Conservation (phyloP, 495 filamentous ascomycete genomes). For the Friedmanniomyces simplex region DNA sequence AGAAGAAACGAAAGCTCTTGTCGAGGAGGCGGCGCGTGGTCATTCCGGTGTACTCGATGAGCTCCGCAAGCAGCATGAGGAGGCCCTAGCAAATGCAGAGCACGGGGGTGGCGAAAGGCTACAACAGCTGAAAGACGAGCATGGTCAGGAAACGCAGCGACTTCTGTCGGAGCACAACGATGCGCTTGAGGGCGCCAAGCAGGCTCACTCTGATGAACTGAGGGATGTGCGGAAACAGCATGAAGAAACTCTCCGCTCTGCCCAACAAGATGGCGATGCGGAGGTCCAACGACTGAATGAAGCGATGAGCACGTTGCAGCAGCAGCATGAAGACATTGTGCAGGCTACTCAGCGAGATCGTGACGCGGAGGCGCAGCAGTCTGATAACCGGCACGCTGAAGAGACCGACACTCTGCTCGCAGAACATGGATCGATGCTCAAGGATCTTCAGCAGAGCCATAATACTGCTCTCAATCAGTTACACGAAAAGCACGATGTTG, state of each 20-base stretch:
- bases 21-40: not conserved
- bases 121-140: not conserved
- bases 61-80: not conserved
- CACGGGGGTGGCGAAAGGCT: not conserved
- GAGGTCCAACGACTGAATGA: not conserved
- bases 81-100: not conserved
- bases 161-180: not conserved
- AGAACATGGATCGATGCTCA: not conserved
- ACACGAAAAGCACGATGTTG: not conserved
- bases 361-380: not conserved
- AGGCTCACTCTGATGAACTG: not conserved
- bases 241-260: not conserved
- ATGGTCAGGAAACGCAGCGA: not conserved
- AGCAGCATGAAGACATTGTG: not conserved
- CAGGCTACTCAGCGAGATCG: not conserved
- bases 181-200: not conserved
- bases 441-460: not conserved
- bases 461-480: not conserved
- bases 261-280: not conserved
- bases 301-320: not conserved
- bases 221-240: not conserved
- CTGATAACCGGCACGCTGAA: not conserved
- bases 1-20: not conserved
- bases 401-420: not conserved
- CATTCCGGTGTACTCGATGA: not conserved